Base-by-base conservation (phyloP, 2,329 filamentous ascomycete genomes). In the Monilinia fructigena region DNA sequence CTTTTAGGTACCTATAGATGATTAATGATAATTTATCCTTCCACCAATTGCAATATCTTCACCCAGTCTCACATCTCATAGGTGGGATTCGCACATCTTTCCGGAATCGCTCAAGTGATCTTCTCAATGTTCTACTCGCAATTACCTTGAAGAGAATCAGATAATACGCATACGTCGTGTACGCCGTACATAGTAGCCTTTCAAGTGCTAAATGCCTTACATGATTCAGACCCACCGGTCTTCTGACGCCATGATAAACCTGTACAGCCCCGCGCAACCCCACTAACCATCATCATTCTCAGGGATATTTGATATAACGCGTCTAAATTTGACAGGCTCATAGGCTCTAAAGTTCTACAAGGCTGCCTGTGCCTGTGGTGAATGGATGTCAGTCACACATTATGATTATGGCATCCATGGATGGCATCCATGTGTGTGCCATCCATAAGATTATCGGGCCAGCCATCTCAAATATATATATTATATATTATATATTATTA, bases 261-360 rank as follows among this genome's bases (percentile, higher is more conserved):
- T 11, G 60, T 54, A 63, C 45, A 63, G 53, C 40, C 62, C 62
- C 62, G 62, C 54, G 62, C 31, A 56, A 58, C 62, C 42, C 62
- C 62, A 64, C 50, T 55, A 56, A 40, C 52, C 1, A 38, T 23
- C 23, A 48, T 59, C 55, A 64, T 47, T 8, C 56, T 35, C 52
- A 55, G 42, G 61, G 52, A 64, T 64, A 18, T 64, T 14, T 10
- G 26, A 48, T 5, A 55, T 40, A 56, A 54, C 61, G 61, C 61
- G 61, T 63, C 42, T 63, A 63, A 48, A 63, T 48, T 35, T 63
- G 52, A 55, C 35, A 45, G 61, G 52, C 50, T 55, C 40, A 55
- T 20, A 63, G 61, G 52, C 52, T 42, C 40, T 18, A 3, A 47
- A 18, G 38, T 14, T 38, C n/a, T 23, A 55, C 40, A 55, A 42